These are phyloP conservation scores for Astragalus glycyphyllos DNA, from an alignment of 306 rosid genomes.

Conservation along the genomic window DNA sequence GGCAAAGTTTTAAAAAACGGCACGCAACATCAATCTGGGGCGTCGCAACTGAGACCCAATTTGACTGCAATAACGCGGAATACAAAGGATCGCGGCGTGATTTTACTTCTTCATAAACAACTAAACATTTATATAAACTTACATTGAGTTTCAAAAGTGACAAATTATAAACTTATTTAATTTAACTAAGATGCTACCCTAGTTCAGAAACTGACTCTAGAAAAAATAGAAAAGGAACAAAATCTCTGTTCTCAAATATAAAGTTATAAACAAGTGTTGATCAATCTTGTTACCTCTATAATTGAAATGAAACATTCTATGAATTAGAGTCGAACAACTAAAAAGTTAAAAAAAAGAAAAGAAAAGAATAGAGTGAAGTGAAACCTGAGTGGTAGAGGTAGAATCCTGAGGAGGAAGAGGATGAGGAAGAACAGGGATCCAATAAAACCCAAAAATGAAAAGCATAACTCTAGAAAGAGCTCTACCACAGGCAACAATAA, in stretches of 20 bases:
- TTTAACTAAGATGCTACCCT: background rate
- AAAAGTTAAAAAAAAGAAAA: background rate
- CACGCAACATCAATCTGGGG: too few species aligned
- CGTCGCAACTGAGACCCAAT: too few species aligned
- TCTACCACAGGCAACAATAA: constrained; percentile 69
- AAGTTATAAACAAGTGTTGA: background rate
- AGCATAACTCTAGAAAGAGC: constrained; percentile 79
- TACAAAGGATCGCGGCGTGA: too few species aligned
- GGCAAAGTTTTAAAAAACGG: too few species aligned
- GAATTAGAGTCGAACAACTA: background rate
- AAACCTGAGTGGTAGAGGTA: background rate
- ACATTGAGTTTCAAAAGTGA: background rate
- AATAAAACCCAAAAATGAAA: constrained; percentile 84
- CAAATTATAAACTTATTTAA: background rate
- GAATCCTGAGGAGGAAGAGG: constrained; percentile 21
- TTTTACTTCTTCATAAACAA: background rate
- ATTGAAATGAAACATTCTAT: background rate
- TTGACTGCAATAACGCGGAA: too few species aligned
- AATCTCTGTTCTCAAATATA: background rate
- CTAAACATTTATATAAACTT: background rate
- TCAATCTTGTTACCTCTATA: background rate
- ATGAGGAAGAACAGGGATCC: constrained; percentile 60
- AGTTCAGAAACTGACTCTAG: background rate
- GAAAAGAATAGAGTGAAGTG: background rate
- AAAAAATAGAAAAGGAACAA: background rate